Evolutionary conservation across 768 basidiomycete species (phyloP), one percentile per base, ranked within the genome.

Genomic region (Cyclocybe aegerita): DNA sequence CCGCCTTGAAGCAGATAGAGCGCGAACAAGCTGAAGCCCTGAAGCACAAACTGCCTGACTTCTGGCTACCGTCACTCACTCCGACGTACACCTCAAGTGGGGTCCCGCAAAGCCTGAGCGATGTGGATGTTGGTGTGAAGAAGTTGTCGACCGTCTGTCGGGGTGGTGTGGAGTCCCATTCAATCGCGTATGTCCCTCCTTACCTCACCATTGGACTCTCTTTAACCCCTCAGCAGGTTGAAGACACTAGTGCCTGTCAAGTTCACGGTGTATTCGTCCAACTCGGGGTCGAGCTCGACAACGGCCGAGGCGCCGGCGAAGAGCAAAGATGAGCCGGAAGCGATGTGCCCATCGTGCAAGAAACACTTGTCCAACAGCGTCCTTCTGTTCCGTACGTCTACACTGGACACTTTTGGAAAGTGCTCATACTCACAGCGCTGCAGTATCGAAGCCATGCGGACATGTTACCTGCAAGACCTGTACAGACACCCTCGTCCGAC

Each of bases 381-480:
- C 31, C 70, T 86, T 7, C 74, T 87, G 63, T 87, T 80, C 59
- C 57, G 92, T 93, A 64, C 42, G 88, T 73, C 17, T 4, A 48
- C 9, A 34, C 32, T 35, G 37, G 31, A 32, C 29, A 17, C 54
- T 40, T 8, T 42, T 9, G 7, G 12, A 30, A 44, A 23, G 42
- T 45, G 42, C 30, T 44, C 38, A 34, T 9, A 38, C 8, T 23
- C 10, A n/a, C 14, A 17, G 10, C 11, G 7, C 23, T 23, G 38
- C 41, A 92, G 90, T 90, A 36, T 82, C 87, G 75, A 90, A 88
- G 65, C 78, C 87, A 4, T 99, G 96, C 66, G 88, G 86, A 0
- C 93, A 99, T 66, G 93, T 98, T 29, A 79, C 86, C 0, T 99
- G 97, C 69, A 88, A 90, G 62, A 89, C 86, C 5, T 98, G 97